Conservation (phyloP, 371 early-diverging fungal genomes). For the Mortierella sp. region DNA sequence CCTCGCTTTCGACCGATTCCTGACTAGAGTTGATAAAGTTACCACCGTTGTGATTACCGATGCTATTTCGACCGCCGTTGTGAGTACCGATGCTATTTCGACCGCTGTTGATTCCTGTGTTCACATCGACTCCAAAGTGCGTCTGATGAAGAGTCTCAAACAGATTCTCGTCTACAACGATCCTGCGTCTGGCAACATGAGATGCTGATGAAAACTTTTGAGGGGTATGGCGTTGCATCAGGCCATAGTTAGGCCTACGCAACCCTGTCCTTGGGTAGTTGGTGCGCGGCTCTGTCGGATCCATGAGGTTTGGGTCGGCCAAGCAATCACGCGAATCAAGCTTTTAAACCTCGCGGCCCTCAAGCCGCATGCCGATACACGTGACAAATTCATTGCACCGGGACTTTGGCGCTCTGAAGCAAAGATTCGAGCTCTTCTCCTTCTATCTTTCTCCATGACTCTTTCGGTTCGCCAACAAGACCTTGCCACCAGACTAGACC, state of each 20-base stretch:
- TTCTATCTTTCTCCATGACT: slow-evolving; percentile 23
- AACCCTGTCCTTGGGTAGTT: slow-evolving; percentile 19
- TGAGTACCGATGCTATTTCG: neutral
- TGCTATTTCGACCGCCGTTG: too few species aligned
- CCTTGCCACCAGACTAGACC: slow-evolving; percentile 53
- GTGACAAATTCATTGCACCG: too few species aligned
- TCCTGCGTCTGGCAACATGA: slow-evolving; percentile 27
- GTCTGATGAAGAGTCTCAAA: slow-evolving; percentile 37
- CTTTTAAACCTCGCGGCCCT: neutral
- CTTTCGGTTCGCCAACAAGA: slow-evolving; percentile 22
- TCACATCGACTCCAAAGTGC: slow-evolving; percentile 14
- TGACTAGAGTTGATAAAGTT: too few species aligned
- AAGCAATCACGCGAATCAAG: neutral
- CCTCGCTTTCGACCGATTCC: too few species aligned
- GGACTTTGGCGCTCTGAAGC: slow-evolving; percentile 12
- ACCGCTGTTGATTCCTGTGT: neutral
- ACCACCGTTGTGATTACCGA: too few species aligned
- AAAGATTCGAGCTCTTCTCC: slow-evolving; percentile 35
- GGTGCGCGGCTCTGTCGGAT: slow-evolving; percentile 10
- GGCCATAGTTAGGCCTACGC: slow-evolving; percentile 36
- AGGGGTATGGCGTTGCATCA: slow-evolving; percentile 23
- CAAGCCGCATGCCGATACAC: too few species aligned
- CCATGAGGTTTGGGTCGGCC: slow-evolving; percentile 7
- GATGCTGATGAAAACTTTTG: slow-evolving; percentile 18
- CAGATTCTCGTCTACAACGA: slow-evolving; percentile 30